phyloP scores from a whole-genome alignment of 2,329 filamentous ascomycete species.

The Botrytis hyacinthi region DNA sequence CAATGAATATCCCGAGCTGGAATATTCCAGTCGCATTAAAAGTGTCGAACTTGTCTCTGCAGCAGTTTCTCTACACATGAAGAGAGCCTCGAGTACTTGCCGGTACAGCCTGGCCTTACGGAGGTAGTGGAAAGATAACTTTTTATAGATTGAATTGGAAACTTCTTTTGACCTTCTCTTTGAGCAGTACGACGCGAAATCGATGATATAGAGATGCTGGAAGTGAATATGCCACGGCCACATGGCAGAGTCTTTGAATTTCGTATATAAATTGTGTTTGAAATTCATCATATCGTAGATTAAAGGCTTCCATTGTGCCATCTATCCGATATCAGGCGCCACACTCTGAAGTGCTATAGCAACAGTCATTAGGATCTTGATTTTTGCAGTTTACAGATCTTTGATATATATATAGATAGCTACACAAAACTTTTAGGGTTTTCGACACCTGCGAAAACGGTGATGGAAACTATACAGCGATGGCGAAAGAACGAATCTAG shows the following conservation, averaged over 20 bases:
- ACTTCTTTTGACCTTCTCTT: neutral
- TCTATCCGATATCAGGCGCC: rapidly evolving
- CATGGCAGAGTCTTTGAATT: neutral
- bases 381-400: neutral
- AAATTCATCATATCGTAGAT: neutral
- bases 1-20: no score
- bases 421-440: neutral
- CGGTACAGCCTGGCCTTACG: neutral
- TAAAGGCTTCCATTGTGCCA: rapidly evolving
- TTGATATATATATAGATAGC: neutral
- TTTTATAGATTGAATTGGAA: neutral
- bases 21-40: neutral
- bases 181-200: neutral
- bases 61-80: neutral
- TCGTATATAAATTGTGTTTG: neutral
- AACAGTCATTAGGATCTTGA: neutral
- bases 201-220: rapidly evolving
- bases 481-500: neutral
- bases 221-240: neutral
- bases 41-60: neutral
- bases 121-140: rapidly evolving
- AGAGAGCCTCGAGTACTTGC: rapidly evolving
- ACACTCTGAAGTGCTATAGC: neutral
- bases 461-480: neutral
- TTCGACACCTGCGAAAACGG: neutral